Percentiles rank a stretch among this genome's conserved stretches.
These are phyloP conservation scores for Acacia concinna DNA, from an alignment of 331 rosid genomes.

Conservation along the genomic window DNA sequence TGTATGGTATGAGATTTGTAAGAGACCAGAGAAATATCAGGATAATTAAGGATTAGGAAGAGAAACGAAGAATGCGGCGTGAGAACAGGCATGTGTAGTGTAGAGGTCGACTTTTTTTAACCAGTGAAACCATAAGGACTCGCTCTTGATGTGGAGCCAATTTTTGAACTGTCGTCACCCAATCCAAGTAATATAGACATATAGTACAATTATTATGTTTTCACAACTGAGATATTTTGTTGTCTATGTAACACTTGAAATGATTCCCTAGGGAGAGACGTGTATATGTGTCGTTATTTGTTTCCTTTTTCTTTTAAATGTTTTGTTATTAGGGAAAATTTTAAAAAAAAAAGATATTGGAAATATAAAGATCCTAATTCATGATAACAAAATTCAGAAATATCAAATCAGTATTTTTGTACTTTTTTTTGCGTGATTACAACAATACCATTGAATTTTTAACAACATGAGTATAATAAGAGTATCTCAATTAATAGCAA, in stretches of 20 bases:
- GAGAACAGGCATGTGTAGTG: slow-evolving; percentile 50
- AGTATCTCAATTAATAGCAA: no score
- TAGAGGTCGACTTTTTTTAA: slow-evolving; percentile 17
- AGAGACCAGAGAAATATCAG: neutral
- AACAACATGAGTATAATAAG: no score
- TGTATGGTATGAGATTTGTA: neutral
- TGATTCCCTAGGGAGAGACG: neutral
- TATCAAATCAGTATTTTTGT: no score
- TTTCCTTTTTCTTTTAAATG: no score
- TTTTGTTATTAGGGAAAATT: no score
- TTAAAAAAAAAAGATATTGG: no score
- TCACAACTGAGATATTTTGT: neutral
- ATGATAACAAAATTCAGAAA: no score
- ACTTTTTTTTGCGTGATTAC: no score
- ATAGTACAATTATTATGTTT: no score
- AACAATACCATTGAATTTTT: no score
- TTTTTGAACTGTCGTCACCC: slow-evolving; percentile 13
- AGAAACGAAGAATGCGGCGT: slow-evolving; percentile 47
- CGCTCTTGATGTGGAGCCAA: slow-evolving; percentile 49
- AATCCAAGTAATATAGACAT: neutral
- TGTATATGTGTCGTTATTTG: neutral
- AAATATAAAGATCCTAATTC: no score
- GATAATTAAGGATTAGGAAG: neutral
- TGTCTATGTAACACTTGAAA: neutral
- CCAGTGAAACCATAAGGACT: slow-evolving; percentile 51